These are phyloP conservation scores for Rhododendron vialii DNA, from an alignment of 148 eudicot species.

Conservation along the genomic window DNA sequence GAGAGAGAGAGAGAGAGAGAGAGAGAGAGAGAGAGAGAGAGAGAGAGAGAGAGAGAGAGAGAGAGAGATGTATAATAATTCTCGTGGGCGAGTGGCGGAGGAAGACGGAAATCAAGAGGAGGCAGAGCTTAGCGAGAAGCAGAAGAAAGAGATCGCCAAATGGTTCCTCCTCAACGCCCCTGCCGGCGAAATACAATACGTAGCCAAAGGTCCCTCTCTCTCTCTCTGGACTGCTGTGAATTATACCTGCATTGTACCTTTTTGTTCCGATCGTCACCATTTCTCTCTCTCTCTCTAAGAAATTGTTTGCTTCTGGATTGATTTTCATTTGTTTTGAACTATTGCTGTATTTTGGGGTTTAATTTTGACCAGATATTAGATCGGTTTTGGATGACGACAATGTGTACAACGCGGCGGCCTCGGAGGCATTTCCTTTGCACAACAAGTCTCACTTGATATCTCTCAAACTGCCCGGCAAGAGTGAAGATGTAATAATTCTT, in stretches of 20 bases:
- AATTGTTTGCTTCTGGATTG: not conserved
- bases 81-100: conserved; percentile 35
- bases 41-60: not conserved
- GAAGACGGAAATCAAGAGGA: conserved; percentile 39
- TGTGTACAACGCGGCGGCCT: conserved; percentile 57
- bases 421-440: conserved; percentile 74
- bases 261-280: not conserved
- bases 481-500: conserved; percentile 62
- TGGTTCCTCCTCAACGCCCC: conserved; percentile 97
- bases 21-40: not conserved
- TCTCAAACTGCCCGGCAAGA: conserved; percentile 65
- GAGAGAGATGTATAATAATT: not conserved
- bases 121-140: conserved; percentile 41
- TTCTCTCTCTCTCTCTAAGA: too few relatives aligned
- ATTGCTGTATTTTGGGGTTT: not conserved
- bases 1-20: not conserved
- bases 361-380: conserved; percentile 47
- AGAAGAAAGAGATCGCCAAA: conserved; percentile 83
- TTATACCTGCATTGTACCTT: not conserved
- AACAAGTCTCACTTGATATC: conserved; percentile 83
- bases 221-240: not conserved
- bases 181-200: conserved; percentile 90
- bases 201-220: conserved; percentile 62
- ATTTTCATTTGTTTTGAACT: not conserved
- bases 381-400: conserved; percentile 71